Evolutionary conservation across 768 basidiomycete species (phyloP).

Genomic region (Rhodosporidiobolus sp.): DNA sequence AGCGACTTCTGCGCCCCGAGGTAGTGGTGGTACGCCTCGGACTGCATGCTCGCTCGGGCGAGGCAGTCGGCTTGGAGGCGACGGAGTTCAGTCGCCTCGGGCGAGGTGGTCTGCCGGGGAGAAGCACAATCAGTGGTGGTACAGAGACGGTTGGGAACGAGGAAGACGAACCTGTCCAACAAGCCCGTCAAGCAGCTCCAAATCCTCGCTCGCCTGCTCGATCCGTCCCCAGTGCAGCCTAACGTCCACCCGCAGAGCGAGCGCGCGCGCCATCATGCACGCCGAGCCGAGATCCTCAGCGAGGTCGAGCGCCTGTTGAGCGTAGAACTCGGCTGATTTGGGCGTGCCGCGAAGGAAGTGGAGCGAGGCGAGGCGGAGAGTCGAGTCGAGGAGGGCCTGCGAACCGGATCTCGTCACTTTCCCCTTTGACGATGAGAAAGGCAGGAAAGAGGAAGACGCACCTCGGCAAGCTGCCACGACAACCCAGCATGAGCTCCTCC

Average conservation of each 20-base stretch:
- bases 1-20: conserved; percentile 30
- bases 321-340: conserved; percentile 79
- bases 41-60: conserved; percentile 3
- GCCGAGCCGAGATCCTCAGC: conserved; percentile 67
- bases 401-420: too few species aligned
- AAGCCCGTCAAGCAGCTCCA: conserved; percentile 57
- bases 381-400: conserved; percentile 60
- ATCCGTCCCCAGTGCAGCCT: conserved; percentile 63
- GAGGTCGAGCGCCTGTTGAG: conserved; percentile 70
- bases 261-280: conserved; percentile 62
- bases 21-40: conserved; percentile 9
- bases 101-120: conserved; percentile 55
- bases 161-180: conserved; percentile 52
- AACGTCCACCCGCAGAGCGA: conserved; percentile 67
- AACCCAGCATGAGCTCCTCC: conserved; percentile 52
- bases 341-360: conserved; percentile 74
- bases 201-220: conserved; percentile 58
- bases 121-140: background rate
- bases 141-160: conserved; percentile 55
- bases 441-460: background rate
- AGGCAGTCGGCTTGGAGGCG: conserved; percentile 27
- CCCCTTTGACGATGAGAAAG: background rate
- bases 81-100: conserved; percentile 24
- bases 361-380: conserved; percentile 63
- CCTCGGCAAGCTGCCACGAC: conserved; percentile 72